Evolutionary conservation across 2,329 filamentous ascomycete species (phyloP).

Genomic region (Paraphoma sp.): DNA sequence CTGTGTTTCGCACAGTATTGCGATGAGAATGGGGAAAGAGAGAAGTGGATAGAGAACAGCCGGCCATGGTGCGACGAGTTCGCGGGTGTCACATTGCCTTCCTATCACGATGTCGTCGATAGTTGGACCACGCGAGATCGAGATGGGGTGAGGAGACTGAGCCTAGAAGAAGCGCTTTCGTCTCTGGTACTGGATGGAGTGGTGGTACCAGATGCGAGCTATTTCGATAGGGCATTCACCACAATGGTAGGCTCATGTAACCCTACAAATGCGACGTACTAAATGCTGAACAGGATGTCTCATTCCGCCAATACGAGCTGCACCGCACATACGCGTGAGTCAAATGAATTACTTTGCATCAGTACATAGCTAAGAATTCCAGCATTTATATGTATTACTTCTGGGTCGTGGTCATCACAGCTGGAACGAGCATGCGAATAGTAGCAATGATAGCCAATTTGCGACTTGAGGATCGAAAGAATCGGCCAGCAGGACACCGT

Average conservation of each 20-base stretch:
- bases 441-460: constrained; percentile 20
- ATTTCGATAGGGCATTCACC: constrained; percentile 34
- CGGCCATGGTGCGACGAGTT: constrained; percentile 30
- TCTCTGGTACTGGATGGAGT: constrained; percentile 22
- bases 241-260: constrained; percentile 28
- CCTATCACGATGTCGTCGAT: constrained; percentile 32
- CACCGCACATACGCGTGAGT: constrained; percentile 39
- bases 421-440: constrained; percentile 33
- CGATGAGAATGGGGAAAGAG: constrained; percentile 13
- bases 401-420: constrained; percentile 32
- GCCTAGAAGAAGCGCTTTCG: constrained; percentile 26
- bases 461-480: constrained; percentile 8
- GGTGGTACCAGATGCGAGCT: constrained; percentile 26
- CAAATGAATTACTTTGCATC: background rate
- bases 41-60: constrained; percentile 23
- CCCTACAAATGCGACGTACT: background rate
- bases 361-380: constrained; percentile 1
- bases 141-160: constrained; percentile 19
- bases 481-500: background rate
- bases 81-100: constrained; percentile 30
- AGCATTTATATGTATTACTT: constrained; percentile 43
- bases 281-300: constrained; percentile 26
- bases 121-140: constrained; percentile 26
- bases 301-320: constrained; percentile 35
- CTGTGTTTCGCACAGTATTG: constrained; percentile 39